These are phyloP conservation scores for Amaranthus tricolor DNA, from an alignment of 179 eudicot genomes.

Conservation along the genomic window DNA sequence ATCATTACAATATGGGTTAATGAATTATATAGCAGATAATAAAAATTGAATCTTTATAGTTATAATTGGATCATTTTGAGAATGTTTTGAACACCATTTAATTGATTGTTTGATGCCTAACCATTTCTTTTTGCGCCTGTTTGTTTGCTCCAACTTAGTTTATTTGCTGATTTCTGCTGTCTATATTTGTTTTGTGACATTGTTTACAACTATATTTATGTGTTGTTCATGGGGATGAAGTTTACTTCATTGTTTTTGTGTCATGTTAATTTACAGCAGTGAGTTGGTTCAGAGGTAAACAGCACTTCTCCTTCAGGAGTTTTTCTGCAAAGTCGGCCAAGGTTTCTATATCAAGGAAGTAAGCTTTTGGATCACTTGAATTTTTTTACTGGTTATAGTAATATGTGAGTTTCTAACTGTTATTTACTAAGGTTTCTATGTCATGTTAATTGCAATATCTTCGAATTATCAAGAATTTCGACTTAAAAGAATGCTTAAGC, in stretches of 20 bases:
- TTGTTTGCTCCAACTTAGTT: not conserved
- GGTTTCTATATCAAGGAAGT: constrained; percentile 58
- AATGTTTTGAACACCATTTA: not conserved
- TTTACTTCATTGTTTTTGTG: not conserved
- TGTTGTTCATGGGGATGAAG: constrained; percentile 15
- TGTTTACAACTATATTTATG: not conserved
- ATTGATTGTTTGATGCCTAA: not conserved
- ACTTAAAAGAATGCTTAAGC: not conserved
- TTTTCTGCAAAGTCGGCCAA: constrained; percentile 57
- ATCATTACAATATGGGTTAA: not conserved
- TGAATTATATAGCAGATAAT: not conserved
- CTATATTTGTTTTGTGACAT: not conserved
- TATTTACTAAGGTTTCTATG: not conserved
- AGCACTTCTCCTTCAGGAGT: constrained; percentile 44
- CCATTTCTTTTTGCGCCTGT: not conserved
- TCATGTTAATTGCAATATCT: too few relatives aligned
- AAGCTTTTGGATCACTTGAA: constrained; percentile 27
- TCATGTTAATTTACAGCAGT: constrained; percentile 27
- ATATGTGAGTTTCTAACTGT: not conserved
- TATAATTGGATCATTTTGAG: not conserved
- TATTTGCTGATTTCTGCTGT: not conserved
- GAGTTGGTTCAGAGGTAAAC: constrained; percentile 36
- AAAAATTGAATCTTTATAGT: constrained; percentile 13
- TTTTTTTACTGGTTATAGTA: not conserved
- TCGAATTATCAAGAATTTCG: not conserved